These are phyloP conservation scores for Coniella vitis DNA, from an alignment of 2,329 filamentous ascomycete species.

Conservation along the genomic window DNA sequence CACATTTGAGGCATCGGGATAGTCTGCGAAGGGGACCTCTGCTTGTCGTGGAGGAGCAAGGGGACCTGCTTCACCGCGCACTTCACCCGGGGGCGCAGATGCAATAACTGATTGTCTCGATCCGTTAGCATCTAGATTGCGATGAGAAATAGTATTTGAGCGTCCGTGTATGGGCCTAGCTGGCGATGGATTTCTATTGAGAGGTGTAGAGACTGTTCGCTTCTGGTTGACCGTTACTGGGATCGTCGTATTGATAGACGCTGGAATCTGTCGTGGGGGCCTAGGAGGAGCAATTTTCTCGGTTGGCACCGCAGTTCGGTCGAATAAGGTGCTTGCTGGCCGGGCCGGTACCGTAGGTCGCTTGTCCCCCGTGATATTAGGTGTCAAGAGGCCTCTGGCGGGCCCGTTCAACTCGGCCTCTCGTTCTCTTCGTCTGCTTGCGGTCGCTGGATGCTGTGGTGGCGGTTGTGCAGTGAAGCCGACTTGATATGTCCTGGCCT, in stretches of 20 bases:
- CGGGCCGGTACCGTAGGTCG: constrained; percentile 45
- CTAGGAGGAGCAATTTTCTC: constrained; percentile 36
- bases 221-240: constrained; percentile 26
- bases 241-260: constrained; percentile 1
- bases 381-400: constrained; percentile 29
- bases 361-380: constrained; percentile 36
- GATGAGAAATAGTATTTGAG: constrained; percentile 43
- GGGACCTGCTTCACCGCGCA: constrained; percentile 4
- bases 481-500: constrained; percentile 27
- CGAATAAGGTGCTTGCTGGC: constrained; percentile 32
- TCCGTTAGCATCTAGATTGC: constrained; percentile 32
- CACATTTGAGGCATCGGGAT: constrained; percentile 75
- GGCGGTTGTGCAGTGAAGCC: constrained; percentile 40
- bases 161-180: constrained; percentile 37
- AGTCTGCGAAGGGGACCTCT: constrained; percentile 54
- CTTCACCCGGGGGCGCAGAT: constrained; percentile 1
- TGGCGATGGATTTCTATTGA: constrained; percentile 32
- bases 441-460: constrained; percentile 43
- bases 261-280: constrained; percentile 30
- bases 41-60: constrained; percentile 16
- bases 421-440: constrained; percentile 37
- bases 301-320: constrained; percentile 23
- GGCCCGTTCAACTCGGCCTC: constrained; percentile 36
- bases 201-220: constrained; percentile 40
- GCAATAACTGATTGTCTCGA: constrained; percentile 25